A percentile compares a stretch with the other conserved stretches of the same genome.
These are phyloP conservation scores for Puccinia hordei DNA, from an alignment of 1,284 basidiomycete genomes.

Conservation along the genomic window DNA sequence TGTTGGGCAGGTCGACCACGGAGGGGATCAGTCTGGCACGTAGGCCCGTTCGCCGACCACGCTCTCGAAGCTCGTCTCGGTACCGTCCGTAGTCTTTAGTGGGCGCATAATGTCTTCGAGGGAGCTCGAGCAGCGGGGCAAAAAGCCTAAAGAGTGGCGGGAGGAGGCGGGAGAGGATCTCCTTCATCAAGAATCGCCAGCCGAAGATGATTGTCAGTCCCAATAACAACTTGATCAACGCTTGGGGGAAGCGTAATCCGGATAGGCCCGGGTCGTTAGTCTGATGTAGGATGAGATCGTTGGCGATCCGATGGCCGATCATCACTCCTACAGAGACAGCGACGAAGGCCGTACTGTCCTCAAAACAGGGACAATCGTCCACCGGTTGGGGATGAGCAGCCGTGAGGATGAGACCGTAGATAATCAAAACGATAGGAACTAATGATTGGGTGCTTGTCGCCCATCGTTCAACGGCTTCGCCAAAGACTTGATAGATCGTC, in stretches of 20 bases:
- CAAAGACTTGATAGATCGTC: slow-evolving; percentile 49
- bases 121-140: slow-evolving; percentile 62
- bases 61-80: slow-evolving; percentile 9
- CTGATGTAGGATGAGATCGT: slow-evolving; percentile 17
- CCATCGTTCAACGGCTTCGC: slow-evolving; percentile 15
- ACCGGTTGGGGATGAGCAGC: slow-evolving; percentile 80
- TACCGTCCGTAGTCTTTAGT: slow-evolving; percentile 53
- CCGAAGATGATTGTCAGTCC: slow-evolving; percentile 68
- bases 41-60: slow-evolving; percentile 18
- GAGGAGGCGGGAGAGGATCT: slow-evolving; percentile 70
- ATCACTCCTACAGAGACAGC: slow-evolving; percentile 79
- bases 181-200: slow-evolving; percentile 83
- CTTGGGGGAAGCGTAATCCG: slow-evolving; percentile 55
- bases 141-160: slow-evolving; percentile 78
- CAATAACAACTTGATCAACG: slow-evolving; percentile 63
- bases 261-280: slow-evolving; percentile 62
- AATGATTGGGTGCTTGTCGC: not conserved
- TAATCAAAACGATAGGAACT: slow-evolving; percentile 72
- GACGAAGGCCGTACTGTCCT: slow-evolving; percentile 90
- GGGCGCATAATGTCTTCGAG: slow-evolving; percentile 54
- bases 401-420: slow-evolving; percentile 71
- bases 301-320: slow-evolving; percentile 66
- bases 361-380: slow-evolving; percentile 96
- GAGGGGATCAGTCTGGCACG: slow-evolving; percentile 24
- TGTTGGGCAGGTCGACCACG: slow-evolving; percentile 30